phyloP scores from a whole-genome alignment of 2,329 filamentous ascomycete genomes.

The Myriosclerotinia duriaeana region DNA sequence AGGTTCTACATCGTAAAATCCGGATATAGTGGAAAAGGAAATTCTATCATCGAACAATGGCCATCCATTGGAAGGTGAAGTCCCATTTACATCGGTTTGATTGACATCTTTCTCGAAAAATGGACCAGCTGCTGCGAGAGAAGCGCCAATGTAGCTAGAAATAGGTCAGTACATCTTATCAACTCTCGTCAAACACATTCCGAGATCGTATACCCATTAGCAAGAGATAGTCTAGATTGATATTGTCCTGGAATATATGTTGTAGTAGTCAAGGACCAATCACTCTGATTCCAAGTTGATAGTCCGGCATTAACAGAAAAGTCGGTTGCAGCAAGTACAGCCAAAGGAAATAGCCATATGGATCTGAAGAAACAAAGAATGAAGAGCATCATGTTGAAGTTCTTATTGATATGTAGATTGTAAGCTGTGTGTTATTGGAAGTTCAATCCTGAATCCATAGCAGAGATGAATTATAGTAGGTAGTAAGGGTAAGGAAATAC shows the following conservation, averaged over 20 bases:
- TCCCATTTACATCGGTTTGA: constrained; percentile 37
- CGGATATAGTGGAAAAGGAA: constrained; percentile 65
- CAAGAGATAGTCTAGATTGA: constrained; percentile 38
- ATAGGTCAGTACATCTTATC: not conserved
- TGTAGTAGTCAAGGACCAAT: constrained; percentile 38
- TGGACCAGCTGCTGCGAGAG: constrained; percentile 38
- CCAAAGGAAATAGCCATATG: constrained; percentile 5
- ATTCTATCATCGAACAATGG: constrained; percentile 63
- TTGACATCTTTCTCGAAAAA: constrained; percentile 41
- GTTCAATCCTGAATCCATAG: not conserved
- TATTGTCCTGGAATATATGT: constrained; percentile 38
- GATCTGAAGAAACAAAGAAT: not conserved
- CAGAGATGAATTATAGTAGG: not conserved
- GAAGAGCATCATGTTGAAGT: not conserved
- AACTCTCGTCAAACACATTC: not conserved
- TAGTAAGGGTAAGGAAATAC: not conserved
- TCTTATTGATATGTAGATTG: not conserved
- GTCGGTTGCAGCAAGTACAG: constrained; percentile 25
- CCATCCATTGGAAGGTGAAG: constrained; percentile 58
- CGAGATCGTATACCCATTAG: constrained; percentile 37
- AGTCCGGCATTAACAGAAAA: constrained; percentile 35
- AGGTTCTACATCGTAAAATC: constrained; percentile 63
- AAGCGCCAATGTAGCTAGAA: constrained; percentile 39
- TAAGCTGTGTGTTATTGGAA: not conserved
- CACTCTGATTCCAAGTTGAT: constrained; percentile 36